Base-by-base conservation (phyloP, 2,329 filamentous ascomycete genomes). In the Aspergillus fumigatus region DNA sequence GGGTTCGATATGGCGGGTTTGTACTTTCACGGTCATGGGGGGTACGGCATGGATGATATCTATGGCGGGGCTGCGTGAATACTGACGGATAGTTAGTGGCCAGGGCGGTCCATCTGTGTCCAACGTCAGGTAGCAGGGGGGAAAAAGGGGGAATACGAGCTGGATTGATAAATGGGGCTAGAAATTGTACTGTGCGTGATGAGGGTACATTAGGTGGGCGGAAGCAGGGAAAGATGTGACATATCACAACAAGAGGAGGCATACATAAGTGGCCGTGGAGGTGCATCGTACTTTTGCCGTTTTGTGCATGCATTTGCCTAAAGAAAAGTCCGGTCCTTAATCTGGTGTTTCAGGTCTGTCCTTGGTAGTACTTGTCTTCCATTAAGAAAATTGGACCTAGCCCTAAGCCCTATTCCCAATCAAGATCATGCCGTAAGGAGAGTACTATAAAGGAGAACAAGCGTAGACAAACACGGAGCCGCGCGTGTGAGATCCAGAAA, bases 21-120 rank as follows among this genome's bases (percentile, higher is more conserved):
- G 11, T 57, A 57, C 38, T 53, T 61, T 29, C 40, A 51, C 1
- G 32, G 14, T 2, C 48, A 55, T 7, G 50, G 47, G n/a, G 53
- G 45, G 3, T 61, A 59, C 21, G 53, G 50, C 17, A 55, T 62
- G 49, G 52, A 58, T 43, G 58, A 62, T 41, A 45, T 58, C 17
- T 60, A 57, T 35, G 54, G 52, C 9, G 59, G 32, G 10, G 51
- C 50, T 8, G 59, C 54, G n/a, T 61, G 49, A 49, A 19, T 17
- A 17, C 2, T 17, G 32, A 38, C 32, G n/a, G n/a, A n/a, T 38
- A 5, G 14, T 7, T 38, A 17, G 32, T 6, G 32, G 32, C 11
- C 17, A 14, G 32, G n/a, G 32, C 32, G 32, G 14, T 3, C 17
- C 14, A 38, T 38, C 32, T 3, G 32, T 17, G 32, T 17, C 32